Evolutionary conservation across 1,139 yeast genomes (phyloP).

Genomic region (Zhuliangozyma parablackwelliae): DNA sequence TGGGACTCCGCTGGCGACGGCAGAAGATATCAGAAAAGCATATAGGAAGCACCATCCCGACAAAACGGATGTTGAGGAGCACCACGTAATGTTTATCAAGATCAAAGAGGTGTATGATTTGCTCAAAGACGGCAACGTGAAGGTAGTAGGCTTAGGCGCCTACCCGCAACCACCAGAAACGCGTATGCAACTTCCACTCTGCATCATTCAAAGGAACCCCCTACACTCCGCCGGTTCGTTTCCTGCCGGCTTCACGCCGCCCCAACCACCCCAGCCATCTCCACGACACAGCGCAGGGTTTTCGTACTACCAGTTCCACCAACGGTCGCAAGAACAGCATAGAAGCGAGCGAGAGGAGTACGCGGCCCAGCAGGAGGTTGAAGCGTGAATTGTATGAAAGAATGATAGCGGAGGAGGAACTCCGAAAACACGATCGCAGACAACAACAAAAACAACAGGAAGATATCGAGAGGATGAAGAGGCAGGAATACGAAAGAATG

Average conservation of each 20-base stretch:
- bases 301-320: conserved; percentile 17
- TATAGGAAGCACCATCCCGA: conserved; percentile 55
- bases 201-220: too few species aligned
- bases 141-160: not conserved
- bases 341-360: conserved; percentile 10
- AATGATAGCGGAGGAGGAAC: conserved; percentile 9
- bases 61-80: conserved; percentile 40
- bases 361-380: conserved; percentile 7
- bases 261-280: too few species aligned
- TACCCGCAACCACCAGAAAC: not conserved
- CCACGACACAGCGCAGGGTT: conserved; percentile 10
- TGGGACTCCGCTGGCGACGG: conserved; percentile 34
- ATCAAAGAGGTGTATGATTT: conserved; percentile 47
- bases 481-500: conserved; percentile 1
- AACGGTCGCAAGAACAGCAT: conserved; percentile 13
- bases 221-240: not conserved
- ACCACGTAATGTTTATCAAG: conserved; percentile 43
- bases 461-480: conserved; percentile 4
- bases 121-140: conserved; percentile 17
- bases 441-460: conserved; percentile 6
- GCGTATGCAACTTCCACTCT: too few species aligned
- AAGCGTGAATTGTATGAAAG: conserved; percentile 9
- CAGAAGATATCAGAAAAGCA: conserved; percentile 43
- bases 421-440: conserved; percentile 8
- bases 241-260: too few species aligned